A percentile compares a stretch with the other conserved stretches of the same genome.
Evolutionary conservation across 768 basidiomycete species (phyloP).

Genomic region (Lactarius indigo): DNA sequence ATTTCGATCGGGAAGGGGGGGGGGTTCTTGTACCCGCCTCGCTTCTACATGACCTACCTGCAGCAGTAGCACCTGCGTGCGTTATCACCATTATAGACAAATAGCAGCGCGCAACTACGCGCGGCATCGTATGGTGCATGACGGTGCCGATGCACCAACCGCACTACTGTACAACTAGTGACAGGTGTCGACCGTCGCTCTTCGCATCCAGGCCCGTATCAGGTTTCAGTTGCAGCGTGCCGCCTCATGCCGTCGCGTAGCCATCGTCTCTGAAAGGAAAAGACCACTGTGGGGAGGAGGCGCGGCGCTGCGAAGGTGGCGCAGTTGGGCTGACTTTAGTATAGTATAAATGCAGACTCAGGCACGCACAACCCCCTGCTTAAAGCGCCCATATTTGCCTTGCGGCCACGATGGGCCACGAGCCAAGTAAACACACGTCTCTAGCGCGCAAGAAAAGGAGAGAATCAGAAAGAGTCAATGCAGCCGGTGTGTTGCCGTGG

Average conservation of each 20-base stretch:
- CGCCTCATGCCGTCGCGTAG: neutral
- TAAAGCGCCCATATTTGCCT: neutral
- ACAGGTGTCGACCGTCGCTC: neutral
- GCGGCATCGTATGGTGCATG: neutral
- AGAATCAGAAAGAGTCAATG: too few relatives aligned
- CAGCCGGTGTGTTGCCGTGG: too few relatives aligned
- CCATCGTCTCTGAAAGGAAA: neutral
- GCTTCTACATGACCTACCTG: neutral
- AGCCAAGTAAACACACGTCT: neutral
- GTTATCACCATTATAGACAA: neutral
- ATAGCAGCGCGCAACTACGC: neutral
- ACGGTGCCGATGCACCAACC: neutral
- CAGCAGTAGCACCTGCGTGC: neutral
- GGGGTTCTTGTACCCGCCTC: neutral
- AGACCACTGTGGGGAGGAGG: neutral
- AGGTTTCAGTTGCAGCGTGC: neutral
- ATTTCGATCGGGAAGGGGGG: neutral
- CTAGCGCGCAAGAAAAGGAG: neutral
- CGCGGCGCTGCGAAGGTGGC: neutral
- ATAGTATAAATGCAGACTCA: neutral
- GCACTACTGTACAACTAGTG: neutral
- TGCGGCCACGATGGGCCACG: neutral
- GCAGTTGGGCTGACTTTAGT: neutral
- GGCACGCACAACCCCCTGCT: neutral
- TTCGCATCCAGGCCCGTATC: neutral